Evolutionary conservation across 2,329 filamentous ascomycete genomes (phyloP).

Genomic region (Nothophaeocryptopus gaeumannii): DNA sequence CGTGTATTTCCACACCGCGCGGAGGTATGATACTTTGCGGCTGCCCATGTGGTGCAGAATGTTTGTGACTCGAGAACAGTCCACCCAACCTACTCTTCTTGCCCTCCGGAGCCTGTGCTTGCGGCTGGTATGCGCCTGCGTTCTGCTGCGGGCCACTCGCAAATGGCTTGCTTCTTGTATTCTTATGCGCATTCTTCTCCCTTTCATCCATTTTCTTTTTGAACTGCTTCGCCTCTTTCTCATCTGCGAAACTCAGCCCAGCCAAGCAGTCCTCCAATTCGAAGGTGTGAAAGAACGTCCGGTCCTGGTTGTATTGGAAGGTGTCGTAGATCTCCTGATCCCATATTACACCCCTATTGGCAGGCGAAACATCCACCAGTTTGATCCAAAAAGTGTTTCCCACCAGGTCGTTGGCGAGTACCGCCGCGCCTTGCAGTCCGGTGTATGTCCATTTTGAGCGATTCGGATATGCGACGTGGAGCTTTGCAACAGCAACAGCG

Average conservation of each 20-base stretch:
- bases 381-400: conserved; percentile 98
- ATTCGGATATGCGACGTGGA: conserved; percentile 91
- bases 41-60: conserved; percentile 36
- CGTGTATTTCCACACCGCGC: conserved; percentile 36
- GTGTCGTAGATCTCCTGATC: conserved; percentile 97
- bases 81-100: conserved; percentile 22
- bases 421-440: conserved; percentile 84
- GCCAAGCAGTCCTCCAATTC: conserved; percentile 91
- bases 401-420: conserved; percentile 89
- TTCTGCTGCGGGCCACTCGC: conserved; percentile 26
- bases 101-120: conserved; percentile 14
- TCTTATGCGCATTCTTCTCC: conserved; percentile 12
- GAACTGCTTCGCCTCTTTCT: conserved; percentile 96
- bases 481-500: conserved; percentile 84
- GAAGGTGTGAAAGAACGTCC: conserved; percentile 96
- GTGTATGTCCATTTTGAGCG: conserved; percentile 87
- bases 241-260: conserved; percentile 87
- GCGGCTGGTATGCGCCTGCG: conserved; percentile 8
- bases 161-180: conserved; percentile 24
- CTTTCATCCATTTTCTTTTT: conserved; percentile 82
- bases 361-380: conserved; percentile 89
- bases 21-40: conserved; percentile 53
- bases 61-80: conserved; percentile 27
- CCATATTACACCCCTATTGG: conserved; percentile 84
- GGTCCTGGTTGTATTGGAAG: conserved; percentile 93